phyloP scores from a whole-genome alignment of 495 filamentous ascomycete genomes.

The Haplographium delicatum region DNA sequence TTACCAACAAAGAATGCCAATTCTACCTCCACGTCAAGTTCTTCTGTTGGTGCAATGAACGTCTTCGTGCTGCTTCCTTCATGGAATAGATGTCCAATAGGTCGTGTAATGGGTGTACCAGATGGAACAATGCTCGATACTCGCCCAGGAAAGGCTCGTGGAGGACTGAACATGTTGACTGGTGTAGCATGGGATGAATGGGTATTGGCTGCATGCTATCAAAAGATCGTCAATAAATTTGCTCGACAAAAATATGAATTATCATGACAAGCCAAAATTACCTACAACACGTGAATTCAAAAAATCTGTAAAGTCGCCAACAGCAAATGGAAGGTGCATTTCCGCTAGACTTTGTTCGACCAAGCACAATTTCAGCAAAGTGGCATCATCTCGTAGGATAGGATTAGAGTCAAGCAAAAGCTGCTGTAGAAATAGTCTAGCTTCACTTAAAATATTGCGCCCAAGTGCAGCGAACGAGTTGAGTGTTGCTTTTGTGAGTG shows the following conservation, averaged over 20 bases:
- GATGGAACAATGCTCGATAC: slow-evolving; percentile 70
- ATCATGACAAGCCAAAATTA: too few relatives aligned
- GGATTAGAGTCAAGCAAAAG: slow-evolving; percentile 42
- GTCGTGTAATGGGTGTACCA: slow-evolving; percentile 66
- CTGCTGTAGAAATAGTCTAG: slow-evolving; percentile 54
- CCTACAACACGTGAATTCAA: too few relatives aligned
- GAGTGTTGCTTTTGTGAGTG: slow-evolving; percentile 43
- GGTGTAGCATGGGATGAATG: too few relatives aligned
- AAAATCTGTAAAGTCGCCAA: slow-evolving; percentile 94
- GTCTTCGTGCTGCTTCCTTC: slow-evolving; percentile 32
- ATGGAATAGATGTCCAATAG: slow-evolving; percentile 60
- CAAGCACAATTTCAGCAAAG: slow-evolving; percentile 47
- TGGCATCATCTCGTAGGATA: slow-evolving; percentile 45
- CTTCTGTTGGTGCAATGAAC: slow-evolving; percentile 33
- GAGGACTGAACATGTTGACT: too few relatives aligned
- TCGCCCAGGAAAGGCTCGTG: too few relatives aligned
- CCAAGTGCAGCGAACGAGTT: slow-evolving; percentile 80
- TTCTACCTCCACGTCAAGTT: slow-evolving; percentile 84
- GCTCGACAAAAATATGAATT: too few relatives aligned
- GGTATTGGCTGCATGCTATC: too few relatives aligned
- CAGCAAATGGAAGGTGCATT: slow-evolving; percentile 78
- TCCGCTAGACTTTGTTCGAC: too few relatives aligned
- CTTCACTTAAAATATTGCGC: slow-evolving; percentile 65
- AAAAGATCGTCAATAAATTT: too few relatives aligned
- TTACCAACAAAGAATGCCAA: slow-evolving; percentile 73